A percentile compares a stretch with the other conserved stretches of the same genome.
phyloP scores from a whole-genome alignment of 495 filamentous ascomycete genomes.

The Penicillium turbatum region DNA sequence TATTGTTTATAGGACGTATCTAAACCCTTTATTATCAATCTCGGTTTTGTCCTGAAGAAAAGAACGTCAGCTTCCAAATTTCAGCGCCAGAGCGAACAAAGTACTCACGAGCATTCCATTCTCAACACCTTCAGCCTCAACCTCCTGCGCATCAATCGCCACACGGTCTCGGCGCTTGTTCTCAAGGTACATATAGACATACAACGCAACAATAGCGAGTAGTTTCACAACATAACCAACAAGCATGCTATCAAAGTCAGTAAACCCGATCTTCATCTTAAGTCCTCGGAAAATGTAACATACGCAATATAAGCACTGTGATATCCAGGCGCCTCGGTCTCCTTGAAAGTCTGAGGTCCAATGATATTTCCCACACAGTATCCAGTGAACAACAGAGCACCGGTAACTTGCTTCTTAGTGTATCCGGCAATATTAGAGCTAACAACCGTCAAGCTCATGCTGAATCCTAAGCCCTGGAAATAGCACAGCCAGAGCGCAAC shows the following conservation, averaged over 20 bases:
- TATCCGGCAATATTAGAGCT: constrained; percentile 51
- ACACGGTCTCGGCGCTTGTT: constrained; percentile 51
- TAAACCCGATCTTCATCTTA: not conserved
- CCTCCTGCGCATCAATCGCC: constrained; percentile 29
- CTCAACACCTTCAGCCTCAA: constrained; percentile 48
- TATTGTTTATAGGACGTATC: constrained; percentile 43
- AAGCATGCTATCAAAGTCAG: constrained; percentile 37
- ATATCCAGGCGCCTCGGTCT: constrained; percentile 49
- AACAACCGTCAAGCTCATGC: constrained; percentile 46
- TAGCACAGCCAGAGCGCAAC: constrained; percentile 52
- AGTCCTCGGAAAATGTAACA: not conserved
- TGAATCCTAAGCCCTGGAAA: constrained; percentile 46
- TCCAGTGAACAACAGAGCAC: constrained; percentile 45
- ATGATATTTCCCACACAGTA: constrained; percentile 43
- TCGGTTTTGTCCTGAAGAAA: constrained; percentile 47
- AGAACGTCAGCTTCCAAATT: not conserved
- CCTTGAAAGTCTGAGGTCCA: constrained; percentile 52
- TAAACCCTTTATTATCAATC: constrained; percentile 52
- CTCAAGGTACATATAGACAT: constrained; percentile 49
- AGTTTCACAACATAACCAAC: constrained; percentile 51
- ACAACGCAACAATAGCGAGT: constrained; percentile 41
- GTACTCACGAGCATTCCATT: constrained; percentile 44
- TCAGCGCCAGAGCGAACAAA: not conserved
- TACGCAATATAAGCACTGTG: constrained; percentile 52
- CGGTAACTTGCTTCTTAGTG: constrained; percentile 54